Evolutionary conservation across 805 yeast species (phyloP).

Genomic region (Myxozyma melibiosi): DNA sequence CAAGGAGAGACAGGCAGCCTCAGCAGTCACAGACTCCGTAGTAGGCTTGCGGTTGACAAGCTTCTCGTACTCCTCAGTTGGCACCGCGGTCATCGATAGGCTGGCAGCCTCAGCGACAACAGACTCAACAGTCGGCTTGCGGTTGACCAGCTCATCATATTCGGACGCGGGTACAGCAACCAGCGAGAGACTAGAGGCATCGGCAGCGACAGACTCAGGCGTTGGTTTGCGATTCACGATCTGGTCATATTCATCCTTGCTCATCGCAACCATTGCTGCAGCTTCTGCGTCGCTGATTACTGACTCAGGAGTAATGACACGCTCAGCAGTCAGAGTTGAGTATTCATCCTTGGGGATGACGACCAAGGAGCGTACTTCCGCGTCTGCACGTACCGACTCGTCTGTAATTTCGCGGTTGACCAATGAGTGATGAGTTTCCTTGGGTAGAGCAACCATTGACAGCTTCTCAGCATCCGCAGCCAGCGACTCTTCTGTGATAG

Average conservation of each 20-base stretch:
- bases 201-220: constrained; percentile 13
- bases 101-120: constrained; percentile 9
- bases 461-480: constrained; percentile 21
- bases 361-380: constrained; percentile 18
- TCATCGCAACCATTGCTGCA: constrained; percentile 26
- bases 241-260: neutral
- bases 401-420: neutral
- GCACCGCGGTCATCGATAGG: constrained; percentile 2
- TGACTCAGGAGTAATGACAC: neutral
- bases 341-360: constrained; percentile 35
- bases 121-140: constrained; percentile 12
- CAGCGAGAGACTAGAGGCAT: constrained; percentile 23
- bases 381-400: constrained; percentile 17
- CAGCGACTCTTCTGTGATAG: constrained; percentile 4
- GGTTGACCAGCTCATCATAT: constrained; percentile 15
- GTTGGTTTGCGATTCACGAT: neutral
- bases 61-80: neutral
- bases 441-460: constrained; percentile 37
- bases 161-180: constrained; percentile 21
- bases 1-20: constrained; percentile 4
- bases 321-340: constrained; percentile 24
- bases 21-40: constrained; percentile 6
- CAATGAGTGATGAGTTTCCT: constrained; percentile 24
- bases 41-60: neutral
- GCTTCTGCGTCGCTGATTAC: constrained; percentile 24